These are phyloP conservation scores for Sclerotinia trifoliorum DNA, from an alignment of 2,329 filamentous ascomycete genomes.

Conservation along the genomic window DNA sequence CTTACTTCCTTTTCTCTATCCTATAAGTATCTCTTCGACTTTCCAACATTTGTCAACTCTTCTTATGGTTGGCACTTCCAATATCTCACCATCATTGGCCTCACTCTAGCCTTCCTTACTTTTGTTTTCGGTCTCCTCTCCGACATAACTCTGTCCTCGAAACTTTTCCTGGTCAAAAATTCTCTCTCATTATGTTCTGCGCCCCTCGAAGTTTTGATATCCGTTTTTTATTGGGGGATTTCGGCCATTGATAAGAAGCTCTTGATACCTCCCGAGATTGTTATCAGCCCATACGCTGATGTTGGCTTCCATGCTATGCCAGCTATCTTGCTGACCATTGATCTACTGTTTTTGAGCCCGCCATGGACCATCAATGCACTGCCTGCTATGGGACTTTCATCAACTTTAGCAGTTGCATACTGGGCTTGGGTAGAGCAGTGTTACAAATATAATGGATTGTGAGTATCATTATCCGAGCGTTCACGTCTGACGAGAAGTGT, in stretches of 20 bases:
- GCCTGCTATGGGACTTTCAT: conserved; percentile 58
- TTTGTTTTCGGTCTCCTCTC: conserved; percentile 62
- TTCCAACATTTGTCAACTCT: conserved; percentile 53
- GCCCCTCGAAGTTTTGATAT: conserved; percentile 70
- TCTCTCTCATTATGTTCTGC: conserved; percentile 62
- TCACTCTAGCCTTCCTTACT: conserved; percentile 58
- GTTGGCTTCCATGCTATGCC: conserved; percentile 66
- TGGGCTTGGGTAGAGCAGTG: conserved; percentile 78
- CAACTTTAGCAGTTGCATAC: conserved; percentile 62
- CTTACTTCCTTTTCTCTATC: conserved; percentile 53
- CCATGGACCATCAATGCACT: conserved; percentile 66
- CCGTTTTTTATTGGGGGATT: conserved; percentile 71
- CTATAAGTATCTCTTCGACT: conserved; percentile 52
- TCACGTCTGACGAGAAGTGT: not conserved
- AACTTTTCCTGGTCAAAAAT: conserved; percentile 68
- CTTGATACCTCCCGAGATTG: conserved; percentile 54
- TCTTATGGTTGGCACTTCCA: conserved; percentile 54
- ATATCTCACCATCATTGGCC: conserved; percentile 72
- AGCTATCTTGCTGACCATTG: conserved; percentile 60
- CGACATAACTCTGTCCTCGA: conserved; percentile 58
- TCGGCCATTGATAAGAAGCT: conserved; percentile 53
- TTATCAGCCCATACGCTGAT: conserved; percentile 57
- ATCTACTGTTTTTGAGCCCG: conserved; percentile 67
- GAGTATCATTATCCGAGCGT: conserved; percentile 36
- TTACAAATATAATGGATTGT: conserved; percentile 65